Evolutionary conservation across 805 yeast genomes (phyloP), one percentile per base, ranked within the genome.

Genomic region (Saccharomycopsis sp.): DNA sequence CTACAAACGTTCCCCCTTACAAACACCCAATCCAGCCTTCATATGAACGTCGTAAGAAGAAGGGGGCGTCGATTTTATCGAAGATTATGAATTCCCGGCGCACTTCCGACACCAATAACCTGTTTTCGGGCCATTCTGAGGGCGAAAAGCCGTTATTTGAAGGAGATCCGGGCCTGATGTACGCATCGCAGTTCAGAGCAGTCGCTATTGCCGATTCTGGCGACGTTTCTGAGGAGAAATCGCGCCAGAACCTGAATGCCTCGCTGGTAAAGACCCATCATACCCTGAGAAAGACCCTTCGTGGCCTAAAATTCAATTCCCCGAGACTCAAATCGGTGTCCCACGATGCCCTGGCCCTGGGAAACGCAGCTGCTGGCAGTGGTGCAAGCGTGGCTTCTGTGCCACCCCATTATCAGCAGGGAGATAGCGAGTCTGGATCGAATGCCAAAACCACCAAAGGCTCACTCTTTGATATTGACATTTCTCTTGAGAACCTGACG

Each of bases 191-290:
- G n/a, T n/a, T n/a, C n/a, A n/a, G n/a, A n/a, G n/a, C n/a, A n/a
- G n/a, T n/a, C n/a, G 14, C 25, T 42, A 14, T 9, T 41, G 22
- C 15, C 25, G 15, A 41, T 14, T 8, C 8, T 22, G 25, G 42
- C 8, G n/a, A 34, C 47, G 56, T 20, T 9, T 19, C 19, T 17
- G 61, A 42, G 14, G 41, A 23, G 2, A 59, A 59, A 23, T 9
- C 44, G 15, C 47, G 62, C 35, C 62, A 60, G 24, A 59, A 57
- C 38, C 57, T 60, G 12, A 59, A 52, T 42, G 15, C 57, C 20
- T 59, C 57, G 7, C n/a, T 35, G 9, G 54, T 24, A 3, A 57
- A 29, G 52, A 52, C 52, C 17, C 35, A 52, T n/a, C 56, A 52
- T 23, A 15, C 15, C 12, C 52, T 47, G 19, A 42, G 55, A 20